phyloP scores from a whole-genome alignment of 306 rosid genomes.

The Luffa aegyptiaca region DNA sequence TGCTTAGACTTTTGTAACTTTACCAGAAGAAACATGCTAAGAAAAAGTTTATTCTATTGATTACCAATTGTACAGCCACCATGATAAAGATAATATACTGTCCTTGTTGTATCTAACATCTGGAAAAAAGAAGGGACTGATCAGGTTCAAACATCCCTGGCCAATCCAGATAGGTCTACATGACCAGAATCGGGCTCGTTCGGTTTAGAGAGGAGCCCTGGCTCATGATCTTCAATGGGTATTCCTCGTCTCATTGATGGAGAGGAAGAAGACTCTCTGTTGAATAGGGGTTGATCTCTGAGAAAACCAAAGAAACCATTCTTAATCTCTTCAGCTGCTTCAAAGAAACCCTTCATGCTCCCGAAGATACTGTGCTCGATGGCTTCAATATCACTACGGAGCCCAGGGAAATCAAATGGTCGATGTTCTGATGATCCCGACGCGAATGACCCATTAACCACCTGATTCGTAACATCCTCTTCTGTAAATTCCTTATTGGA shows the following conservation, averaged over 20 bases:
- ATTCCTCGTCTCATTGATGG: conserved; percentile 35
- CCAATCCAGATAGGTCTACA: conserved; percentile 45
- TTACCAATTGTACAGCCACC: background rate
- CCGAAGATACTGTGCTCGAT: conserved; percentile 43
- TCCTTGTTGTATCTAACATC: background rate
- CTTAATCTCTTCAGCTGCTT: conserved; percentile 64
- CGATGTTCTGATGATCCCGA: conserved; percentile 33
- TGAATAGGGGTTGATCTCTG: conserved; percentile 30
- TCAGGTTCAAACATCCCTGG: conserved; percentile 47
- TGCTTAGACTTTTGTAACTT: background rate
- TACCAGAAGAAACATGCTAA: background rate
- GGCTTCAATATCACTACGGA: conserved; percentile 51
- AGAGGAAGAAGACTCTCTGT: conserved; percentile 36
- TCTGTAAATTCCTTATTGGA: conserved; percentile 72
- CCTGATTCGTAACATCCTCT: conserved; percentile 64
- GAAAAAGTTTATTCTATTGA: background rate
- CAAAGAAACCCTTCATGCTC: conserved; percentile 48
- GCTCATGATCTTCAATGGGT: conserved; percentile 38
- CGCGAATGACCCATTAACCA: conserved; percentile 40
- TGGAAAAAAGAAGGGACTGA: background rate
- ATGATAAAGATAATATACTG: background rate
- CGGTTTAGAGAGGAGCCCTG: conserved; percentile 26
- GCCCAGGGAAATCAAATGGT: conserved; percentile 59
- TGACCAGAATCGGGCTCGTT: conserved; percentile 22
- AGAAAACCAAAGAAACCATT: conserved; percentile 42